These are phyloP conservation scores for Chloranthus sessilifolius DNA, from an alignment of 164 flowering plant species.

Conservation along the genomic window DNA sequence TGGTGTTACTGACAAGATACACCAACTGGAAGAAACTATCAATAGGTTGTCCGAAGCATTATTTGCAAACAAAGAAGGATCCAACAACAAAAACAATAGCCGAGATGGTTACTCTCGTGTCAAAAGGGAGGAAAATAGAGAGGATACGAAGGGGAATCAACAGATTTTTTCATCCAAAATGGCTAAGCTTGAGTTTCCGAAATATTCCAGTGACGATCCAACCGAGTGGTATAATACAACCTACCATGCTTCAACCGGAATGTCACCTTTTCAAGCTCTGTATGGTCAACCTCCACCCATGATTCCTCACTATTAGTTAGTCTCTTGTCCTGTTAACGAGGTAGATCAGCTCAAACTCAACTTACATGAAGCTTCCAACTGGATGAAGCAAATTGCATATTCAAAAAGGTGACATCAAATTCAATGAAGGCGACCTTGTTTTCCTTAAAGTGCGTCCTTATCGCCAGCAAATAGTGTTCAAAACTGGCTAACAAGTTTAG, in stretches of 20 bases:
- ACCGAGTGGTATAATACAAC: too few species aligned
- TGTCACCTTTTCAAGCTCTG: too few species aligned
- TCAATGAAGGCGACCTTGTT: not conserved
- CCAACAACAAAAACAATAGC: not conserved
- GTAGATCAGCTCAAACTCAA: not conserved
- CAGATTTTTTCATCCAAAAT: not conserved
- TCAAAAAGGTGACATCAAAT: not conserved
- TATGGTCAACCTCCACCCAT: constrained; percentile 4
- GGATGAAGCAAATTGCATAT: constrained; percentile 4
- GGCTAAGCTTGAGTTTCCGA: not conserved
- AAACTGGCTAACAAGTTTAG: not conserved
- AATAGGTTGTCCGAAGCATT: not conserved
- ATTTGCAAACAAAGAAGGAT: not conserved
- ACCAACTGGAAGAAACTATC: not conserved
- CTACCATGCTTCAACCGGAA: constrained; percentile 4
- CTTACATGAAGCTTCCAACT: not conserved
- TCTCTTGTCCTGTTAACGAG: not conserved
- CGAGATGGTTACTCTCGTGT: too few species aligned
- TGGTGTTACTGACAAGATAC: not conserved
- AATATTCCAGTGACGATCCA: not conserved
- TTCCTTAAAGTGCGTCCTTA: constrained; percentile 2
- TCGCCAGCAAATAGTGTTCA: not conserved
- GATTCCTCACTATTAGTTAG: constrained; percentile 3
- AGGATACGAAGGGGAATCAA: not conserved
- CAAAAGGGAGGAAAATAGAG: too few species aligned